Percentiles rank a stretch among this genome's conserved stretches.
These are phyloP conservation scores for Scenedesmus sp. DNA, from an alignment of 163 green algal species.

Conservation along the genomic window DNA sequence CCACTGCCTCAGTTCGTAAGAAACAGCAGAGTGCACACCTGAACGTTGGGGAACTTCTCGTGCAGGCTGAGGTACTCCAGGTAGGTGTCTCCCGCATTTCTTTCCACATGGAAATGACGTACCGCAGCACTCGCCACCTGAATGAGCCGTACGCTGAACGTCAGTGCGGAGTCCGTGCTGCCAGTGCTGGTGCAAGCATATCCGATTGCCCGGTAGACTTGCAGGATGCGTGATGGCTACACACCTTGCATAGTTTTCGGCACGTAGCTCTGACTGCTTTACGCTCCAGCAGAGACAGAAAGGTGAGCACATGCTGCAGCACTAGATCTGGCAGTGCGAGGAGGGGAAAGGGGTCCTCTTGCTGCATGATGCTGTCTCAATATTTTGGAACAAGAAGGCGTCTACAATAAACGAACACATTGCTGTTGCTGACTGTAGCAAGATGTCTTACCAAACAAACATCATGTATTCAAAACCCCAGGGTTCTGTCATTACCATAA, in stretches of 20 bases:
- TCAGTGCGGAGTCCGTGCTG: background rate
- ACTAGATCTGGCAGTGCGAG: constrained; percentile 44
- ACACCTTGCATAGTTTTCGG: constrained; percentile 45
- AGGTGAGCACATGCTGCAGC: constrained; percentile 42
- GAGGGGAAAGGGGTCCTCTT: constrained; percentile 35
- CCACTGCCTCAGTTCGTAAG: background rate
- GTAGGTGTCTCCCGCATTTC: constrained; percentile 25
- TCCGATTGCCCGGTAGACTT: background rate
- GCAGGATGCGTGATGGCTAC: background rate
- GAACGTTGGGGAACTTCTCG: constrained; percentile 47
- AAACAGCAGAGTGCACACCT: background rate
- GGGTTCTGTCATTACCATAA: no score
- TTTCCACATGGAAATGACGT: constrained; percentile 48
- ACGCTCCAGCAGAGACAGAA: constrained; percentile 30
- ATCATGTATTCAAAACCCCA: no score
- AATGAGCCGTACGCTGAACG: background rate
- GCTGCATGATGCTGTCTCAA: constrained; percentile 2
- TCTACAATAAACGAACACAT: background rate
- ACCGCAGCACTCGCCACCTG: constrained; percentile 22
- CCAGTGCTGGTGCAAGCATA: background rate
- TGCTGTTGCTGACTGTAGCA: no score
- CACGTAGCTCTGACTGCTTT: constrained; percentile 43
- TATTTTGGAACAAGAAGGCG: background rate
- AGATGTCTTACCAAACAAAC: no score
- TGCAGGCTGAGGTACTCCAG: constrained; percentile 43